Base-by-base conservation (phyloP, 257 asterid species). In the Nicotiana obtusifolia region DNA sequence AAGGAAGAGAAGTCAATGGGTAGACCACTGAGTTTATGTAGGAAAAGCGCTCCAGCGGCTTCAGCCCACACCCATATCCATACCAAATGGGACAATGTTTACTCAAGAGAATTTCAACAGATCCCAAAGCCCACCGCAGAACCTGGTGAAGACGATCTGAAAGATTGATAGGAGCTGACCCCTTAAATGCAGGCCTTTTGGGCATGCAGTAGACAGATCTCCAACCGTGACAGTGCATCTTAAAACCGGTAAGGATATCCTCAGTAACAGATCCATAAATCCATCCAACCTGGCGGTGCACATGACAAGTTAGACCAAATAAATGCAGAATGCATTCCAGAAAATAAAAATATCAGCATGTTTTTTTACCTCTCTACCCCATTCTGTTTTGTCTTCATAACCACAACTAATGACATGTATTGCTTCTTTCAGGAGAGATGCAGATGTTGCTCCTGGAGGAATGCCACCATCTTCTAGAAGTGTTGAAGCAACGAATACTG, bases 201-300 rank as follows among this genome's bases (percentile, higher is more conserved):
- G 99, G 99, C 53, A 92, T 92, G 84, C 99, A 95, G 90, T 95
- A 95, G 49, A 95, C 99, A 1, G 99, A 93, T 81, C 99, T 85
- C 99, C 99, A 95, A 54, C 99, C 99, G 76, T 95, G 99, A 88
- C 98, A 95, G 84, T 95, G 99, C 99, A 95, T 95, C 87, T 95
- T 95, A 83, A 95, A 95, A 20, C 99, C 99, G 26, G 99, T 95
- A 85, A 95, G 91, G 90, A 95, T 95, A 89, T 95, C 99, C 89
- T 95, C 99, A 47, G 99, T 95, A 78, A 95, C 98, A 2, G 99
- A 95, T 69, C 99, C 99, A 44, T 95, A 95, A 84, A 95, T 95
- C 99, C 99, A 95, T 37, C 99, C 99, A 59, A 95, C 87, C 99
- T 95, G 91, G 77, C 53, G 37, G 77, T 60, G 47, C 62, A 82